Evolutionary conservation across 139 green algal species (phyloP).

Genomic region (Picochlorum sp.): DNA sequence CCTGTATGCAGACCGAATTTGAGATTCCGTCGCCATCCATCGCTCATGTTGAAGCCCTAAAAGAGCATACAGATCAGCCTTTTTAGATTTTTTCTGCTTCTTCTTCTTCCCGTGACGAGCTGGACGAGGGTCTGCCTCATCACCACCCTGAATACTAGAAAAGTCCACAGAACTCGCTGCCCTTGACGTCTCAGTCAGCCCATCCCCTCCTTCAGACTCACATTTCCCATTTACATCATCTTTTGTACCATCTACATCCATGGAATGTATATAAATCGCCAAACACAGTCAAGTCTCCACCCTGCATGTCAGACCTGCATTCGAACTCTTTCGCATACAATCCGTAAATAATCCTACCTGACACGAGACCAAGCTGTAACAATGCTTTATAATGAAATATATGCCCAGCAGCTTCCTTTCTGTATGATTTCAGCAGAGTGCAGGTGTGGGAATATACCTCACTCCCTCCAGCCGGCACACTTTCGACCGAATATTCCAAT

Average conservation of each 20-base stretch:
- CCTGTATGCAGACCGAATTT: slow-evolving; percentile 80
- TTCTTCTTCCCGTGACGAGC: slow-evolving; percentile 41
- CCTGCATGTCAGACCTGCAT: background rate
- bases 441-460: slow-evolving; percentile 23
- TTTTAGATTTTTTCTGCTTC: slow-evolving; percentile 46
- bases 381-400: slow-evolving; percentile 53
- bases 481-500: background rate
- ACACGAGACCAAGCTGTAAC: slow-evolving; percentile 50
- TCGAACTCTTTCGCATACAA: background rate
- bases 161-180: slow-evolving; percentile 16
- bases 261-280: no score
- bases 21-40: slow-evolving; percentile 68
- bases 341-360: slow-evolving; percentile 19
- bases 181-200: background rate
- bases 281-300: background rate
- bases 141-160: slow-evolving; percentile 16
- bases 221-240: slow-evolving; percentile 8
- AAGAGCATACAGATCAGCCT: slow-evolving; percentile 71
- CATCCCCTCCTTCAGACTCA: background rate
- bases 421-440: slow-evolving; percentile 16
- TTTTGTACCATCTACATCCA: slow-evolving; percentile 12
- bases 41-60: slow-evolving; percentile 65
- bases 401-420: slow-evolving; percentile 60
- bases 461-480: background rate
- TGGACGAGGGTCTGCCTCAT: slow-evolving; percentile 9